Evolutionary conservation across 805 yeast species (phyloP), one percentile per base, ranked within the genome.

Genomic region (Starmera quercuum): DNA sequence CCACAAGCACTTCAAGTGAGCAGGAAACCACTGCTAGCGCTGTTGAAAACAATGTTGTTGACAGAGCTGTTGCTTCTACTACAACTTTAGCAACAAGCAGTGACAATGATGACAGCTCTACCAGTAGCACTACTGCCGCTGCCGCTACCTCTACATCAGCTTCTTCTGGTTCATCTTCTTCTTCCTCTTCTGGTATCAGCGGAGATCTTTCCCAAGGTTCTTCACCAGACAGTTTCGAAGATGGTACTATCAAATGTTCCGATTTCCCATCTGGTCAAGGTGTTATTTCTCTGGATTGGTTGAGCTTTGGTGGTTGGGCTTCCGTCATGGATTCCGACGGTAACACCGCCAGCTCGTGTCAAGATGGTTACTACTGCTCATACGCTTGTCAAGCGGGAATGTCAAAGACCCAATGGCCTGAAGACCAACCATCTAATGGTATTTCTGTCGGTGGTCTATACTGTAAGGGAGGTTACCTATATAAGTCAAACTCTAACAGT

Each of bases 351-450:
- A 70, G 81, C 32, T 66, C 71, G 29, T 90, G 98, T 71, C 58
- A 66, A 44, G 96, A 88, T 48, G 97, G 97, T 39, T 75, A 74
- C 53, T 86, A 84, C 78, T 90, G 98, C 68, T 90, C 97, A 39
- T 90, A 90, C 64, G 95, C 97, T 39, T 90, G 98, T 71, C 94
- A 87, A 69, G 78, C 96, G 28, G 98, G 97, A 73, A 85, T 86
- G 95, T 85, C 97, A 54, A 90, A 90, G 78, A 86, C 97, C 37
- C 98, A 90, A 70, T 90, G 95, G 95, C 97, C 97, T 42, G 63
- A 79, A 29, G 45, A 57, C 35, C 98, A 90, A 70, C 97, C 97
- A 36, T 45, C 82, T 35, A 73, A 66, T 59, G 97, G 97, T 67
- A 82, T 81, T 36, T 83, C 97, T 29, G 76, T 90, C 46, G 98